phyloP scores from a whole-genome alignment of 345 rosid genomes.

The Citrus glauca region DNA sequence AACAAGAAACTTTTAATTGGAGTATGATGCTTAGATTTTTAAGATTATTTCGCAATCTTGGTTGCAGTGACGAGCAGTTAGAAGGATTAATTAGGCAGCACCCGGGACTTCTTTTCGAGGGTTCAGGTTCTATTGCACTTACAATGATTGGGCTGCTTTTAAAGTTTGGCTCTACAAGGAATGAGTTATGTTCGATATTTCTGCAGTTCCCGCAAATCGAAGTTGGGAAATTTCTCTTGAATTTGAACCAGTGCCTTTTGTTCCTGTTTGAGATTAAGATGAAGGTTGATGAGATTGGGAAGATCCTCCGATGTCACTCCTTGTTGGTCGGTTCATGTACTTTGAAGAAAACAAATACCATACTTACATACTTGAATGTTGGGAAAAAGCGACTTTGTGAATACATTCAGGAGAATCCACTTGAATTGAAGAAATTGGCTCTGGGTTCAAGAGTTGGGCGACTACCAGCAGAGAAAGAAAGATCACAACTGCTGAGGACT shows the following conservation, averaged over 20 bases:
- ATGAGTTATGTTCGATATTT: constrained; percentile 44
- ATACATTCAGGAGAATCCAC: constrained; percentile 53
- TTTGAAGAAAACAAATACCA: constrained; percentile 52
- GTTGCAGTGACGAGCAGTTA: constrained; percentile 33
- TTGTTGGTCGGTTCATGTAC: constrained; percentile 47
- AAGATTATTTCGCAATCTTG: constrained; percentile 32
- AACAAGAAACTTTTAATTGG: constrained; percentile 51
- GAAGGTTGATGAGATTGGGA: constrained; percentile 45
- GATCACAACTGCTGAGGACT: constrained; percentile 39
- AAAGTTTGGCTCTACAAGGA: constrained; percentile 52
- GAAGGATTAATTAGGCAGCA: constrained; percentile 37
- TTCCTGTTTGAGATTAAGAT: constrained; percentile 53
- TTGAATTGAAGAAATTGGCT: constrained; percentile 47
- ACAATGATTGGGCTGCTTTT: constrained; percentile 43
- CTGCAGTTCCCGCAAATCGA: constrained; percentile 47
- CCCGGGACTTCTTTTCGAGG: constrained; percentile 59
- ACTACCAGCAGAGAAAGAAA: constrained; percentile 32
- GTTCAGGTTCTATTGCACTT: constrained; percentile 41
- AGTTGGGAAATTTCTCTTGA: constrained; percentile 44
- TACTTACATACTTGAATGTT: constrained; percentile 45
- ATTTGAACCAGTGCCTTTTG: constrained; percentile 47
- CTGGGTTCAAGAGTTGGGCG: constrained; percentile 34
- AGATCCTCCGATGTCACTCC: constrained; percentile 44
- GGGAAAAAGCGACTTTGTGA: constrained; percentile 51
- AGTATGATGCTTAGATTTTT: constrained; percentile 41